Evolutionary conservation across 225 moss, liverwort and hornwort genomes (phyloP).

Genomic region (Straminergon stramineum): DNA sequence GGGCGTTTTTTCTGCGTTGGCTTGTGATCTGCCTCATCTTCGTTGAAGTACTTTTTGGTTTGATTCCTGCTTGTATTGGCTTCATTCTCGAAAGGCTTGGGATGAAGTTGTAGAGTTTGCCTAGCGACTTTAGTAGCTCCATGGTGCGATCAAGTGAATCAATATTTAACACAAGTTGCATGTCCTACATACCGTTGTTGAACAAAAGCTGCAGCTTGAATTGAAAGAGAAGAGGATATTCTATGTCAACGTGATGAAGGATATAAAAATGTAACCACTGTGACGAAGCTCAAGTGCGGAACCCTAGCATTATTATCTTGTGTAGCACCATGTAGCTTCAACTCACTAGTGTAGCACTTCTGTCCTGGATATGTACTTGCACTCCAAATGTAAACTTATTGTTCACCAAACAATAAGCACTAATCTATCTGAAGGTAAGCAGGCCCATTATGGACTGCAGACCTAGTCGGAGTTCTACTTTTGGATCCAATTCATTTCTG

Average conservation of each 20-base stretch:
- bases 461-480: not conserved
- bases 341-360: not conserved
- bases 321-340: not conserved
- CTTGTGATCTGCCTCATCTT: not conserved
- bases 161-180: slow-evolving; percentile 4
- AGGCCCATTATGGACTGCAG: not conserved
- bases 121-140: not conserved
- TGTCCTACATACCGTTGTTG: not conserved
- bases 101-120: not conserved
- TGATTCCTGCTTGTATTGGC: not conserved
- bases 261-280: not conserved
- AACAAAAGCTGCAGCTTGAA: not conserved
- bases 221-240: not conserved
- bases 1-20: not conserved
- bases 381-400: not conserved
- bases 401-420: not conserved
- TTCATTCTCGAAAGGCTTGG: not conserved
- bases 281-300: not conserved
- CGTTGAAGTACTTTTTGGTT: not conserved
- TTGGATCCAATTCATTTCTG: not conserved
- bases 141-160: slow-evolving; percentile 9
- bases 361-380: not conserved
- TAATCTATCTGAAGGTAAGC: too few relatives aligned
- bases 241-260: not conserved
- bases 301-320: too few relatives aligned